Evolutionary conservation across 805 yeast species (phyloP).

Genomic region (Wickerhamiella occidentalis): DNA sequence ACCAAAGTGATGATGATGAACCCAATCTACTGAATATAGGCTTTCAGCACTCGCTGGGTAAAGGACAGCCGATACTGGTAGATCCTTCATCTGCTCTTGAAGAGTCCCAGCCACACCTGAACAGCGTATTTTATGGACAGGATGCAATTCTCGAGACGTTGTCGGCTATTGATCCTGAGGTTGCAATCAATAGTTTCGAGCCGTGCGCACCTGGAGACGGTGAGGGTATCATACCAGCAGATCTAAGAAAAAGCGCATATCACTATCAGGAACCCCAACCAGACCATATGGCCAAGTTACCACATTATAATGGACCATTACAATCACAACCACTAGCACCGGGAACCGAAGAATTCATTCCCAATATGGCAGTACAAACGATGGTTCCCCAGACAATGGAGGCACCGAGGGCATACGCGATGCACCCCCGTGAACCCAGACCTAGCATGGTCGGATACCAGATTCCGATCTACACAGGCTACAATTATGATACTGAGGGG

Average conservation of each 20-base stretch:
- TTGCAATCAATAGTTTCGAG: neutral
- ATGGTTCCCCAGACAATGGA: too few species aligned
- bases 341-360: neutral
- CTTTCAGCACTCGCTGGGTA: neutral
- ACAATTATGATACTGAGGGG: too few species aligned
- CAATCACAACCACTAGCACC: neutral
- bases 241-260: neutral
- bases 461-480: too few species aligned
- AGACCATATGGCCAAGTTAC: too few species aligned
- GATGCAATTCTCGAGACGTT: neutral
- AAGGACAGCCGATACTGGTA: neutral
- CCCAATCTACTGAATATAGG: neutral
- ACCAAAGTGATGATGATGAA: neutral
- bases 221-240: too few species aligned
- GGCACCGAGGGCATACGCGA: too few species aligned
- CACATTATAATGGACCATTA: neutral
- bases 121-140: neutral
- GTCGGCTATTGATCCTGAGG: neutral
- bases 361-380: too few species aligned
- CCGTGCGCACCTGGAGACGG: too few species aligned
- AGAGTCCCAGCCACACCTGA: neutral
- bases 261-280: too few species aligned
- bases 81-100: neutral
- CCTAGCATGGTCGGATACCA: too few species aligned
- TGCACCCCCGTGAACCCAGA: too few species aligned